phyloP scores from a whole-genome alignment of 495 filamentous ascomycete species.

The Penicillium fimorum region DNA sequence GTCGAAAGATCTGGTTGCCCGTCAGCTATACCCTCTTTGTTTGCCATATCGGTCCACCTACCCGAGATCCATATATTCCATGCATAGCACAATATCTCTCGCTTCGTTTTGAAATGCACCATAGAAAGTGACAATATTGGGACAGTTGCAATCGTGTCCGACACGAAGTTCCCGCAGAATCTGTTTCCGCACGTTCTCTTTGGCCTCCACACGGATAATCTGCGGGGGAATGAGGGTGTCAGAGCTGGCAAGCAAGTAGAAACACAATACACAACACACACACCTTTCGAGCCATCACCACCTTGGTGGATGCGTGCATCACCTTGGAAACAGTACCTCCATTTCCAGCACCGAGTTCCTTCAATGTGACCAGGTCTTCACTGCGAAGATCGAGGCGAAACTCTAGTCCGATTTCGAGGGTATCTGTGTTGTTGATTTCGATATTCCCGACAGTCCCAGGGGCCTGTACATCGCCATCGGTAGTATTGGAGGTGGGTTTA shows the following conservation, averaged over 20 bases:
- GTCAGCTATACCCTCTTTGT: slow-evolving; percentile 16
- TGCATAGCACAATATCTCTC: slow-evolving; percentile 97
- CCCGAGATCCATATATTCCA: slow-evolving; percentile 99
- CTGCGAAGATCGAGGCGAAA: slow-evolving; percentile 89
- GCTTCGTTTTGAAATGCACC: slow-evolving; percentile 94
- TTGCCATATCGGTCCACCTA: slow-evolving; percentile 46
- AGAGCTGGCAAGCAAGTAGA: slow-evolving; percentile 3
- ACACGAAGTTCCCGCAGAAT: slow-evolving; percentile 96
- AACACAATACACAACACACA: slow-evolving; percentile 19
- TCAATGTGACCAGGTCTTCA: slow-evolving; percentile 88
- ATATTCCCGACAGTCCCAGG: slow-evolving; percentile 59
- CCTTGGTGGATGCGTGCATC: slow-evolving; percentile 88
- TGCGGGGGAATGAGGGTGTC: slow-evolving; percentile 31
- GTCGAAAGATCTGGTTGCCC: slow-evolving; percentile 73
- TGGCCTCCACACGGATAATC: slow-evolving; percentile 98
- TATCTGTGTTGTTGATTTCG: slow-evolving; percentile 65
- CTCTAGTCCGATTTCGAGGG: slow-evolving; percentile 93
- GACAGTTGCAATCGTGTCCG: slow-evolving; percentile 95
- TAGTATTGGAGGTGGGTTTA: slow-evolving; percentile 53
- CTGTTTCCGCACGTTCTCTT: slow-evolving; percentile 91
- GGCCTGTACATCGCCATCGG: slow-evolving; percentile 58
- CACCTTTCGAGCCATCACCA: slow-evolving; percentile 97
- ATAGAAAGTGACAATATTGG: slow-evolving; percentile 95
- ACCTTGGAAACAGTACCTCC: slow-evolving; percentile 98
- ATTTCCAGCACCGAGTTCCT: slow-evolving; percentile 94